Conservation (phyloP, 371 early-diverging fungal species). For the Parasitella parasitica region DNA sequence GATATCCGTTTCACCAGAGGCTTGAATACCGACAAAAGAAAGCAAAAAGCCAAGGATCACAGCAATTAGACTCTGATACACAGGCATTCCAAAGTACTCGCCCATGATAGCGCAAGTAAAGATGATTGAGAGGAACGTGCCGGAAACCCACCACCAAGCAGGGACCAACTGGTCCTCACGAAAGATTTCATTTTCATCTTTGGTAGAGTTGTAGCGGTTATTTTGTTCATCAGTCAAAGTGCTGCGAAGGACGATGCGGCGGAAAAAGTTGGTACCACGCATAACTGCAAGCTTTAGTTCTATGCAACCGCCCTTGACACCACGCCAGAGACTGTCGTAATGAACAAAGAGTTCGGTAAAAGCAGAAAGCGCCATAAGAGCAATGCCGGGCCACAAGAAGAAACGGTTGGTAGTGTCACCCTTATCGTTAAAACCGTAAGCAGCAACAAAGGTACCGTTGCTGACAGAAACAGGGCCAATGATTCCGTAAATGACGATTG, state of each 20-base stretch:
- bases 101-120: slow-evolving; percentile 62
- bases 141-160: slow-evolving; percentile 59
- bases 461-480: slow-evolving; percentile 45
- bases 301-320: slow-evolving; percentile 47
- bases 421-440: slow-evolving; percentile 32
- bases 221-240: slow-evolving; percentile 1
- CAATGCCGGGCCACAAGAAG: slow-evolving; percentile 78
- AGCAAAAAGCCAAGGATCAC: slow-evolving; percentile 67
- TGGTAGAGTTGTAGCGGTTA: background rate
- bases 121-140: slow-evolving; percentile 55
- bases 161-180: slow-evolving; percentile 51
- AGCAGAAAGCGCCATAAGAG: slow-evolving; percentile 65
- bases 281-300: slow-evolving; percentile 1
- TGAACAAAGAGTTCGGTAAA: slow-evolving; percentile 63
- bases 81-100: slow-evolving; percentile 57
- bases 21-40: slow-evolving; percentile 70
- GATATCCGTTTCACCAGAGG: slow-evolving; percentile 70
- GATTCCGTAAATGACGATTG: slow-evolving; percentile 58
- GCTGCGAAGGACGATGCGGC: slow-evolving; percentile 3
- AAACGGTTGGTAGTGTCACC: slow-evolving; percentile 52
- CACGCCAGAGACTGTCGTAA: slow-evolving; percentile 57
- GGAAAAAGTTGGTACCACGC: background rate
- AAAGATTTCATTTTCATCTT: slow-evolving; percentile 35
- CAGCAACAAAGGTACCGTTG: slow-evolving; percentile 38
- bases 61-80: slow-evolving; percentile 59